These are phyloP conservation scores for Sporobolomyces pararoseus DNA, from an alignment of 768 basidiomycete species.

Conservation along the genomic window DNA sequence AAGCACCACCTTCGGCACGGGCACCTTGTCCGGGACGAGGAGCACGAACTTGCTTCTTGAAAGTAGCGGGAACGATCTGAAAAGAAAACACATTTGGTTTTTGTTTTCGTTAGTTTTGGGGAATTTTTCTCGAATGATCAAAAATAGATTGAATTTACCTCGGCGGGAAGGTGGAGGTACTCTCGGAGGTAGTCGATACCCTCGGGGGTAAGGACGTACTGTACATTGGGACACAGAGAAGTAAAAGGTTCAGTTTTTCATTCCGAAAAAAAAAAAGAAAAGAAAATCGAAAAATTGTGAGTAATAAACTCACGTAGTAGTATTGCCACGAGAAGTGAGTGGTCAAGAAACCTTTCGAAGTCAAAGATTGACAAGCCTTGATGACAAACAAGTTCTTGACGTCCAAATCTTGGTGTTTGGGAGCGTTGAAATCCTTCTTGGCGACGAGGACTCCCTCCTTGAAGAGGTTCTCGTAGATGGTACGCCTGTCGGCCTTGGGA, in stretches of 20 bases:
- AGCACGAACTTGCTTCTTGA: slow-evolving; percentile 91
- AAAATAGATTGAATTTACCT: no score
- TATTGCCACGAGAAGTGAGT: slow-evolving; percentile 99
- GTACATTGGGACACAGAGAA: not conserved
- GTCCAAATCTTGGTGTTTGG: slow-evolving; percentile 81
- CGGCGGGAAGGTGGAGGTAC: slow-evolving; percentile 56
- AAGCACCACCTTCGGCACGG: slow-evolving; percentile 64
- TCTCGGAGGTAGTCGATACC: slow-evolving; percentile 96
- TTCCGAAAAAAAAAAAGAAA: no score
- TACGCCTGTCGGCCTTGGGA: slow-evolving; percentile 85
- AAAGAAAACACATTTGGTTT: no score
- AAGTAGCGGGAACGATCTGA: slow-evolving; percentile 95
- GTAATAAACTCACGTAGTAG: slow-evolving; percentile 62
- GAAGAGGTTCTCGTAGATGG: slow-evolving; percentile 99
- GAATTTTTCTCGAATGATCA: no score
- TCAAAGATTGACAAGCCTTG: slow-evolving; percentile 61
- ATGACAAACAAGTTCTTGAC: slow-evolving; percentile 67
- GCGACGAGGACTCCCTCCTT: slow-evolving; percentile 99
- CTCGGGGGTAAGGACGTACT: slow-evolving; percentile 89
- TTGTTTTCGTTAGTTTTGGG: not conserved
- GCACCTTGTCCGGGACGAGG: slow-evolving; percentile 71
- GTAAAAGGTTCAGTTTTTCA: no score
- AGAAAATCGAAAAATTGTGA: not conserved
- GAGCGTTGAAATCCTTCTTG: slow-evolving; percentile 97
- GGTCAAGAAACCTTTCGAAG: slow-evolving; percentile 82